Conservation (phyloP, 176 grass and related monocot species). For the Avena insularis region DNA sequence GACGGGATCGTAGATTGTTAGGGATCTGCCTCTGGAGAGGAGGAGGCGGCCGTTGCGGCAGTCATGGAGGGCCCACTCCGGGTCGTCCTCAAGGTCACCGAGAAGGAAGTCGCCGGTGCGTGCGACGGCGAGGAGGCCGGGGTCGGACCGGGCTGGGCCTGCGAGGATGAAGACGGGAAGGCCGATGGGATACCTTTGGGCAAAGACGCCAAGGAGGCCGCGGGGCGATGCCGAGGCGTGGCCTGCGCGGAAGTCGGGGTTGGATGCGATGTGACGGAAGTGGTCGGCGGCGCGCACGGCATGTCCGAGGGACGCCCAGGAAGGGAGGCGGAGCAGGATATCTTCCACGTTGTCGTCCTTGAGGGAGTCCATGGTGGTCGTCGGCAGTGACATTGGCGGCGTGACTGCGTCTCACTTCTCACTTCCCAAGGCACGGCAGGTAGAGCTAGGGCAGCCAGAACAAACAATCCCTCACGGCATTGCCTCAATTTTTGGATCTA, state of each 20-base stretch:
- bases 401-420: too few relatives aligned
- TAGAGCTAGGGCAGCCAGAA: too few relatives aligned
- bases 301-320: not conserved
- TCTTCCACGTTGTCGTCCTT: conserved; percentile 10
- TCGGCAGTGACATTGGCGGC: not conserved
- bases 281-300: not conserved
- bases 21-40: not conserved
- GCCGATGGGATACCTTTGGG: not conserved
- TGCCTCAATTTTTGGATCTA: too few relatives aligned
- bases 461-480: too few relatives aligned
- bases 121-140: conserved; percentile 28
- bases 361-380: not conserved
- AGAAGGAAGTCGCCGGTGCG: conserved; percentile 26
- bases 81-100: conserved; percentile 31
- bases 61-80: conserved; percentile 26
- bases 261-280: not conserved
- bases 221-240: conserved; percentile 22
- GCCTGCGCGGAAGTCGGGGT: not conserved
- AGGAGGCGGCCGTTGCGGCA: conserved; percentile 21
- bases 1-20: conserved; percentile 12
- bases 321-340: not conserved
- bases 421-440: too few relatives aligned
- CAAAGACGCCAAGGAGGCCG: conserved; percentile 5
- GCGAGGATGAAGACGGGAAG: conserved; percentile 30
- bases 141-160: conserved; percentile 38